Conservation (phyloP, 225 moss, liverwort and hornwort genomes). For the Takakia lepidozioides region DNA sequence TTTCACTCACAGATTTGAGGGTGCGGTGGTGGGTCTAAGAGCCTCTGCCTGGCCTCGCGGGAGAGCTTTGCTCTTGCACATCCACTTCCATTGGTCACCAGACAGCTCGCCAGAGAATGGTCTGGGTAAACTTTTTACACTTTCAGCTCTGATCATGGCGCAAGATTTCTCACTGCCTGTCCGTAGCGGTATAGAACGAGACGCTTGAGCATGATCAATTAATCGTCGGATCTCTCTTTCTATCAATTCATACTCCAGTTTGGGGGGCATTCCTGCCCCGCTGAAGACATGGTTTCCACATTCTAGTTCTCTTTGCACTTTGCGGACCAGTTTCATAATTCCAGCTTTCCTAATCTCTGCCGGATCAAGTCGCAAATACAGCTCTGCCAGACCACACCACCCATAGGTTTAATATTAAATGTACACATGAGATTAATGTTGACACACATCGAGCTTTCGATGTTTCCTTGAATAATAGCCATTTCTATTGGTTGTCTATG, state of each 20-base stretch:
- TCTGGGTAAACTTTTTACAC: conserved; percentile 8
- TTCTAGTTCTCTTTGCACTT: conserved; percentile 60
- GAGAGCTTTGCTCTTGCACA: conserved; percentile 15
- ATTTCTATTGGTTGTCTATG: too few species aligned
- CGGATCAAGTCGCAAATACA: conserved; percentile 57
- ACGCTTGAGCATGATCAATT: conserved; percentile 14
- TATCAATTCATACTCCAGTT: conserved; percentile 35
- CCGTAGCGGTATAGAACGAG: conserved; percentile 5
- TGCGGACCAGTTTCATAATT: conserved; percentile 58
- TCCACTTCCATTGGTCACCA: conserved; percentile 16
- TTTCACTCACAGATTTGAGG: conserved; percentile 1
- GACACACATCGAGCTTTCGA: too few species aligned
- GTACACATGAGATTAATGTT: too few species aligned
- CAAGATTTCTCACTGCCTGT: conserved; percentile 15
- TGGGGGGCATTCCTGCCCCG: conserved; percentile 12
- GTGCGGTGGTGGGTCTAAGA: conserved; percentile 11
- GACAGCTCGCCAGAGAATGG: conserved; percentile 1
- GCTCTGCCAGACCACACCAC: too few species aligned
- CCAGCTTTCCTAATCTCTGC: conserved; percentile 28
- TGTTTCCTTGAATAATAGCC: too few species aligned
- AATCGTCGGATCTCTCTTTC: conserved; percentile 41
- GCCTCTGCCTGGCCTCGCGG: conserved; percentile 5
- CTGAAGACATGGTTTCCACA: conserved; percentile 24
- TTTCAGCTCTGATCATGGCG: not conserved
- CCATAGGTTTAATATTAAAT: too few species aligned